These are phyloP conservation scores for Saturnispora hagleri DNA, from an alignment of 805 yeast genomes.

Conservation along the genomic window DNA sequence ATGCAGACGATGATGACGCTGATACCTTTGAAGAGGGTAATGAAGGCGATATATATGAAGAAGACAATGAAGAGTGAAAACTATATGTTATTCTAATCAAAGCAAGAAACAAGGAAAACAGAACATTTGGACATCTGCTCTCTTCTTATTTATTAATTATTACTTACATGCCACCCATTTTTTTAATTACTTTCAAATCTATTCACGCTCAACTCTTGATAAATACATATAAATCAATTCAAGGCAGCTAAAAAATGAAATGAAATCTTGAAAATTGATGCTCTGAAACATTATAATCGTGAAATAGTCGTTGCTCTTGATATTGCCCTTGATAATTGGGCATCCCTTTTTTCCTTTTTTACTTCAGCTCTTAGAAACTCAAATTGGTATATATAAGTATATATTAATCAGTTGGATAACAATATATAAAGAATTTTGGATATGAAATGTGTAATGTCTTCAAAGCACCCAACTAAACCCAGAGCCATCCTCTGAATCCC, in stretches of 20 bases:
- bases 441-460: neutral
- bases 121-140: neutral
- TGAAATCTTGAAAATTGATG: neutral
- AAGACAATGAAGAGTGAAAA: constrained; percentile 13
- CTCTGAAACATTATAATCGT: neutral
- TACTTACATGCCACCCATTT: neutral
- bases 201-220: neutral
- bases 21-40: constrained; percentile 12
- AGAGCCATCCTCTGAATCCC: constrained; percentile 11
- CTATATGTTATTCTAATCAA: neutral
- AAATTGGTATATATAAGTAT: neutral
- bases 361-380: neutral
- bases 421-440: neutral
- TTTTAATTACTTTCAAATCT: neutral
- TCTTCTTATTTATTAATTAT: neutral
- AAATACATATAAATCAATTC: neutral
- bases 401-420: neutral
- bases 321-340: neutral
- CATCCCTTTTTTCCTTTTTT: neutral
- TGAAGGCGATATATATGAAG: constrained; percentile 10
- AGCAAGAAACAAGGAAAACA: neutral
- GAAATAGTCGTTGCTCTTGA: neutral
- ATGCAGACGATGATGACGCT: constrained; percentile 16
- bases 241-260: neutral
- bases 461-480: constrained; percentile 4